Evolutionary conservation across 1,284 basidiomycete species (phyloP).

Genomic region (Papiliotrema laurentii): DNA sequence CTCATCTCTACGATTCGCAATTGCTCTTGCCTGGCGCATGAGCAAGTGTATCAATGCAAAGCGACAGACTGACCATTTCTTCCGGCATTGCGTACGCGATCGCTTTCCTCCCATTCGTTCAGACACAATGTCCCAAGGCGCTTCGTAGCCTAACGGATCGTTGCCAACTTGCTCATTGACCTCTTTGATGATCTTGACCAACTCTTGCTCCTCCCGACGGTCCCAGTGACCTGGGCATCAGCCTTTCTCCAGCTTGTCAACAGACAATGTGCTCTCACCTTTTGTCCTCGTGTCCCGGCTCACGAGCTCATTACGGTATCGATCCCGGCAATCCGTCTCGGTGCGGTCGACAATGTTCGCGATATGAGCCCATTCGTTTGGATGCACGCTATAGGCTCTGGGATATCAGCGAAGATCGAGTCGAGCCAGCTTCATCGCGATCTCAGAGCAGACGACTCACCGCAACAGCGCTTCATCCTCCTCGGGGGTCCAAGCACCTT

Average conservation of each 20-base stretch:
- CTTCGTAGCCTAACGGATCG: conserved; percentile 15
- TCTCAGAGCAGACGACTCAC: conserved; percentile 18
- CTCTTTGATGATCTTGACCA: conserved; percentile 17
- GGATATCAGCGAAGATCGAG: background rate
- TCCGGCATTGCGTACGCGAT: conserved; percentile 23
- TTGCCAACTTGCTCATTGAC: conserved; percentile 17
- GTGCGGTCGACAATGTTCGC: conserved; percentile 31
- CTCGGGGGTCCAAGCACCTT: conserved; percentile 35
- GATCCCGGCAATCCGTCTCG: conserved; percentile 34
- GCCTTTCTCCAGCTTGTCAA: background rate
- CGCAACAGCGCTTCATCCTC: conserved; percentile 32
- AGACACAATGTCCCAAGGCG: conserved; percentile 29
- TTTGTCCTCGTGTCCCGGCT: conserved; percentile 9
- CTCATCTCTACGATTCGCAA: background rate
- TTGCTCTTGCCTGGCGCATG: background rate
- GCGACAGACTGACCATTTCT: conserved; percentile 27
- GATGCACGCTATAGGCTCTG: conserved; percentile 30
- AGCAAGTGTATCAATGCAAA: background rate
- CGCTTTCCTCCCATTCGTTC: conserved; percentile 22
- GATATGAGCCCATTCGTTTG: conserved; percentile 35
- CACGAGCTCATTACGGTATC: conserved; percentile 29
- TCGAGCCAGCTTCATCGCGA: background rate
- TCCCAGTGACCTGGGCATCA: conserved; percentile 20
- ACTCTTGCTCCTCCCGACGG: conserved; percentile 15
- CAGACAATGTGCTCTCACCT: no score